These are phyloP conservation scores for Auxenochlorella pyrenoidosa DNA, from an alignment of 139 green algal species.

Conservation along the genomic window DNA sequence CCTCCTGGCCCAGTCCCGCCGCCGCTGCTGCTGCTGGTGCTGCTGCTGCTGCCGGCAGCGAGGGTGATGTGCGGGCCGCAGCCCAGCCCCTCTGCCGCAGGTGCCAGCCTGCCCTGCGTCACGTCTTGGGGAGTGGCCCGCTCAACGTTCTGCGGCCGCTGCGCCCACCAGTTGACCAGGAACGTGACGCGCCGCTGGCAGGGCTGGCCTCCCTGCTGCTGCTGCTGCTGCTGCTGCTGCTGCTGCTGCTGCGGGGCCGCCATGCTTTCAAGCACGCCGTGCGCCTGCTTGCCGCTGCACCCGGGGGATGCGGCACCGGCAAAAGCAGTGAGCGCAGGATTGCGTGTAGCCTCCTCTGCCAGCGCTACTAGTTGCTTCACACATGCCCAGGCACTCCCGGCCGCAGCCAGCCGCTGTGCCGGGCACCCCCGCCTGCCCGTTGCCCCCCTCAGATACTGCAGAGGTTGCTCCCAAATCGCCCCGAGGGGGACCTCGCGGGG, in stretches of 20 bases:
- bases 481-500: no score
- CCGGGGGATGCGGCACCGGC: not conserved
- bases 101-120: not conserved
- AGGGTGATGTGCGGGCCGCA: not conserved
- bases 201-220: not conserved
- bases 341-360: no score
- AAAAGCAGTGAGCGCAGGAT: no score
- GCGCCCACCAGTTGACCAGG: constrained; percentile 75
- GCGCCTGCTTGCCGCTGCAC: constrained; percentile 55
- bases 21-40: not conserved
- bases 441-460: no score
- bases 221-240: constrained; percentile 3
- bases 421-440: no score
- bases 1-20: no score
- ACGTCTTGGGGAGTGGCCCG: constrained; percentile 10
- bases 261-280: constrained; percentile 71
- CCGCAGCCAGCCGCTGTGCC: no score
- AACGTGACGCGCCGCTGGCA: constrained; percentile 50
- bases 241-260: constrained; percentile 2
- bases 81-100: not conserved
- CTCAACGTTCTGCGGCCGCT: constrained; percentile 37
- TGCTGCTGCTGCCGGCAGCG: not conserved
- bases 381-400: no score
- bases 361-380: no score
- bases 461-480: no score